Percentiles rank a stretch among this genome's conserved stretches.
phyloP scores from a whole-genome alignment of 176 grass and related monocot species.

The Coix lacrymajobi region DNA sequence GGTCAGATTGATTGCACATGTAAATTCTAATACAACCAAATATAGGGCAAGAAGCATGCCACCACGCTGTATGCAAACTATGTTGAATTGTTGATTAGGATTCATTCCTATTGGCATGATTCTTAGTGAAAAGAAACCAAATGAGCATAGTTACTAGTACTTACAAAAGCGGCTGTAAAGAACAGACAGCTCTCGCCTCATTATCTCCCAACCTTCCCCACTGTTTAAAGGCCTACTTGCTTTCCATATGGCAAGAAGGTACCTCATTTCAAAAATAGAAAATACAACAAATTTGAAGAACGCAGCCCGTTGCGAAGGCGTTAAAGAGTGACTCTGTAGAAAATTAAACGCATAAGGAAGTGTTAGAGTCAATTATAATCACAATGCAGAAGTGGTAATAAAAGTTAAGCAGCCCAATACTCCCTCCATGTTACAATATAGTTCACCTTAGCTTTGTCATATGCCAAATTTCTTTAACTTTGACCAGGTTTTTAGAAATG shows the following conservation, averaged over 20 bases:
- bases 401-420: not conserved
- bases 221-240: slow-evolving; percentile 82
- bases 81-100: not conserved
- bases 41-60: slow-evolving; percentile 17
- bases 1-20: not conserved
- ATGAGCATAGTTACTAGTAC: slow-evolving; percentile 38
- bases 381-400: not conserved
- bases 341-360: slow-evolving; percentile 11
- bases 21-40: not conserved
- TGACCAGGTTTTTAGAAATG: not conserved
- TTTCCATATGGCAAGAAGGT: slow-evolving; percentile 98
- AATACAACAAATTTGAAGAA: slow-evolving; percentile 99
- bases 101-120: not conserved
- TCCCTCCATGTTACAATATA: not conserved
- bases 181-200: slow-evolving; percentile 91
- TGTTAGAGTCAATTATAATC: not conserved
- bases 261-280: slow-evolving; percentile 99
- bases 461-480: not conserved
- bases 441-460: not conserved
- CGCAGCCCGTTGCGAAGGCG: slow-evolving; percentile 94
- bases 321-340: slow-evolving; percentile 96
- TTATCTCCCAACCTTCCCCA: slow-evolving; percentile 92
- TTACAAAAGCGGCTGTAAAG: slow-evolving; percentile 99
- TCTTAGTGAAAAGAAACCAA: not conserved
- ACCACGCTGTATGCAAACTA: not conserved